Percentiles rank a stretch among this genome's conserved stretches.
These are phyloP conservation scores for Teratosphaeria zuluensis DNA, from an alignment of 2,329 filamentous ascomycete species.

Conservation along the genomic window DNA sequence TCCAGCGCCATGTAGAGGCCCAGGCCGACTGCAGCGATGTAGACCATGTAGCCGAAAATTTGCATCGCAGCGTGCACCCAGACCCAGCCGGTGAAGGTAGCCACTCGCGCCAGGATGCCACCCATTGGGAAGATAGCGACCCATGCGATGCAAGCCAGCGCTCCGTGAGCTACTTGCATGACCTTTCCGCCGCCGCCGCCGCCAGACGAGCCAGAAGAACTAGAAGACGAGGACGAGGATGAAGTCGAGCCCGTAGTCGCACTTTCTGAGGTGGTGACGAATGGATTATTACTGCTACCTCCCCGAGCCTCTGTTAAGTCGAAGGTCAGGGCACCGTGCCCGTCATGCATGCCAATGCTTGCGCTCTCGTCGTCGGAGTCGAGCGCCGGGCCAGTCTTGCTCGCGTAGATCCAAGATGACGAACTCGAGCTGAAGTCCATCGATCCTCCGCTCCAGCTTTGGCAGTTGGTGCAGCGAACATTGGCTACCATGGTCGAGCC, in stretches of 20 bases:
- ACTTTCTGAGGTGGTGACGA: conserved; percentile 16
- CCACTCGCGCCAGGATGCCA: conserved; percentile 33
- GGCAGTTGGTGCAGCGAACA: conserved; percentile 45
- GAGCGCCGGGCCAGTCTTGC: conserved; percentile 37
- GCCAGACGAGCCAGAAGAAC: not conserved
- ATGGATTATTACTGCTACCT: conserved; percentile 37
- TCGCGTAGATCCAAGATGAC: conserved; percentile 42
- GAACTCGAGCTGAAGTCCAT: conserved; percentile 38
- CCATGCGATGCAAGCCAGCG: conserved; percentile 34
- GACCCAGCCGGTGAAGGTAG: conserved; percentile 32
- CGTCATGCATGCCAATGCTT: conserved; percentile 37
- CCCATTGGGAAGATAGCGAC: conserved; percentile 37
- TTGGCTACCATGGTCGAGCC: conserved; percentile 48
- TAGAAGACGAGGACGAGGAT: not conserved
- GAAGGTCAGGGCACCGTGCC: conserved; percentile 34
- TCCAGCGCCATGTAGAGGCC: conserved; percentile 41
- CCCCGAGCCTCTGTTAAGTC: conserved; percentile 42
- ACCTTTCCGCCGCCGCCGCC: not conserved
- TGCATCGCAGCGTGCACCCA: conserved; percentile 41
- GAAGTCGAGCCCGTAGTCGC: conserved; percentile 4
- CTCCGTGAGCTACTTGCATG: conserved; percentile 32
- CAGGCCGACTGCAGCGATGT: conserved; percentile 40
- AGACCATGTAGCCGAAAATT: conserved; percentile 37
- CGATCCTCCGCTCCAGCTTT: conserved; percentile 42
- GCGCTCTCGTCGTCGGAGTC: conserved; percentile 37